A percentile compares a stretch with the other conserved stretches of the same genome.
Conservation (phyloP, 441 rosid species). For the Euphorbia celastroides region DNA sequence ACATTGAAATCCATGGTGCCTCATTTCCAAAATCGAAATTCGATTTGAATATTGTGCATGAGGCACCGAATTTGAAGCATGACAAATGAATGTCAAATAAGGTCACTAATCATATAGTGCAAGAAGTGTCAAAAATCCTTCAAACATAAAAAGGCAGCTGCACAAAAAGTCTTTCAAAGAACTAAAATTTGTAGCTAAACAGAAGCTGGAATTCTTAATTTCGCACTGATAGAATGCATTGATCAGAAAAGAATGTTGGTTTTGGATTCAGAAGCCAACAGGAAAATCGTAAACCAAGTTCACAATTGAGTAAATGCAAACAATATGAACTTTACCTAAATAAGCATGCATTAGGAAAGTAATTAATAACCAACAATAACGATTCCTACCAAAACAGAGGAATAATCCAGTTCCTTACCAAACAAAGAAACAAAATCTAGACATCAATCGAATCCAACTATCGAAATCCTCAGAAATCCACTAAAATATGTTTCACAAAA, state of each 20-base stretch:
- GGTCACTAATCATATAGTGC: background rate
- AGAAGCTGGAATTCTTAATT: background rate
- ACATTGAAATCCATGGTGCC: background rate
- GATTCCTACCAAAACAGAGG: background rate
- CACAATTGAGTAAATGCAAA: background rate
- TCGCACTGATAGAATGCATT: background rate
- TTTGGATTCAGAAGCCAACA: background rate
- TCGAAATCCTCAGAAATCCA: background rate
- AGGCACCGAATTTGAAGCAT: background rate
- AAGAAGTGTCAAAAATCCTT: background rate
- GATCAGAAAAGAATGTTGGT: background rate
- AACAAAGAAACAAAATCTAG: slow-evolving; percentile 1
- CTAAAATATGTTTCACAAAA: background rate
- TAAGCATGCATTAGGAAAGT: background rate
- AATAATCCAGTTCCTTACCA: background rate
- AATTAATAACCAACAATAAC: background rate
- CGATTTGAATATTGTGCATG: background rate
- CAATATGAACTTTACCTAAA: background rate
- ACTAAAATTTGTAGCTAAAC: background rate
- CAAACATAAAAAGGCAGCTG: background rate
- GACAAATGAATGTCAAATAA: background rate
- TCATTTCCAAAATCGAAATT: background rate
- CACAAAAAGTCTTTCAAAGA: background rate
- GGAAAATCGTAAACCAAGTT: background rate
- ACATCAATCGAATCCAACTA: background rate